Conservation (phyloP, 1,284 basidiomycete species). For the Microbotryomycetes sp. region DNA sequence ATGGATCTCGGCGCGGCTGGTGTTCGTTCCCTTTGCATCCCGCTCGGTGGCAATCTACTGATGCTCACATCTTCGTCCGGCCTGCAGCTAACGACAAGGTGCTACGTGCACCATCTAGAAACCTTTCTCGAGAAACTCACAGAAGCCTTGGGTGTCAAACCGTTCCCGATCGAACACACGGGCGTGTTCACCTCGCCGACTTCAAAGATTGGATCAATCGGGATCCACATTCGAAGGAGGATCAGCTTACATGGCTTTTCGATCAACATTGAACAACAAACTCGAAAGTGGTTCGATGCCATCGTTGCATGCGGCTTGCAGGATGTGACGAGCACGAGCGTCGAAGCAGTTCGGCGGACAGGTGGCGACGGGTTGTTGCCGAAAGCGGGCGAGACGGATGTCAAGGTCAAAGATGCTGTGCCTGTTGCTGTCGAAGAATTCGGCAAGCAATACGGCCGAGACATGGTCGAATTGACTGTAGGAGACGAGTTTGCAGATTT, state of each 20-base stretch:
- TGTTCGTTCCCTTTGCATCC: constrained; percentile 42
- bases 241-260: constrained; percentile 93
- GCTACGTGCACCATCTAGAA: constrained; percentile 47
- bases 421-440: constrained; percentile 31
- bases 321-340: constrained; percentile 50
- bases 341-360: constrained; percentile 6
- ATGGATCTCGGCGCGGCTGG: constrained; percentile 63
- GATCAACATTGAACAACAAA: constrained; percentile 77
- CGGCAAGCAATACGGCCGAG: constrained; percentile 38
- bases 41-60: neutral
- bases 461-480: constrained; percentile 34
- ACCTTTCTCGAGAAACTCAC: constrained; percentile 37
- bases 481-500: constrained; percentile 31
- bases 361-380: neutral
- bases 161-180: constrained; percentile 58
- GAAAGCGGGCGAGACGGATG: neutral
- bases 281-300: constrained; percentile 71
- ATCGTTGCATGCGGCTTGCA: constrained; percentile 87
- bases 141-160: constrained; percentile 45
- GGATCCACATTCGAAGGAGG: constrained; percentile 89
- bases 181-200: constrained; percentile 61
- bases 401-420: constrained; percentile 31
- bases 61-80: neutral
- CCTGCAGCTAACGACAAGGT: constrained; percentile 43
- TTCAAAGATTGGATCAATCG: constrained; percentile 86